phyloP scores from a whole-genome alignment of 1,284 basidiomycete genomes.

The Sanghuangporus weigelae region DNA sequence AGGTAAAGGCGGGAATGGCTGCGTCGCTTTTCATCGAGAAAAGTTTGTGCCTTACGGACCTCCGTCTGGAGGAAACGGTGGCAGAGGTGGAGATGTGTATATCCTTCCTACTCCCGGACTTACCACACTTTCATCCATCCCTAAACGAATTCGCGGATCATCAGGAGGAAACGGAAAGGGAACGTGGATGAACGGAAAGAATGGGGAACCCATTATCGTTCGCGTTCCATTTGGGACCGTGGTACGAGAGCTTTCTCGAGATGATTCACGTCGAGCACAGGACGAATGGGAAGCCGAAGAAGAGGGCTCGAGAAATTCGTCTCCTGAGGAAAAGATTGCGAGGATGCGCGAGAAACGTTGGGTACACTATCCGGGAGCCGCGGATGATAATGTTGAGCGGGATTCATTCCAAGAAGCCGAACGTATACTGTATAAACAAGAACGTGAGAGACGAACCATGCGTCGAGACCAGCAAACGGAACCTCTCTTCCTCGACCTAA shows the following conservation, averaged over 20 bases:
- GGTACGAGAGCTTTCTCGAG: constrained; percentile 65
- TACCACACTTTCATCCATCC: constrained; percentile 71
- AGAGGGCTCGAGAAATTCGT: constrained; percentile 49
- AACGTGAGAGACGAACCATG: constrained; percentile 50
- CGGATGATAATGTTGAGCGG: constrained; percentile 57
- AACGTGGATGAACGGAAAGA: constrained; percentile 78
- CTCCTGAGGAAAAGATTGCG: constrained; percentile 41
- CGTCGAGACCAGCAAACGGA: constrained; percentile 38
- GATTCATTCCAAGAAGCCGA: constrained; percentile 77
- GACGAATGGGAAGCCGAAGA: constrained; percentile 68
- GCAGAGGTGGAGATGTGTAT: constrained; percentile 82
- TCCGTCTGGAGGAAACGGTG: constrained; percentile 88
- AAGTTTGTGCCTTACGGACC: constrained; percentile 76
- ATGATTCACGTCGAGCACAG: constrained; percentile 54
- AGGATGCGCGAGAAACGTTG: constrained; percentile 66
- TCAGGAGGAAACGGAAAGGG: constrained; percentile 74
- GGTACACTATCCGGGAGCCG: constrained; percentile 73
- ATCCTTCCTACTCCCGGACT: constrained; percentile 71
- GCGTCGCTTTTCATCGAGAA: constrained; percentile 79
- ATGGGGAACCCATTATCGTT: constrained; percentile 68
- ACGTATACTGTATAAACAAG: constrained; percentile 52
- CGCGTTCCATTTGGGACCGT: constrained; percentile 87
- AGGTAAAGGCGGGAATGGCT: constrained; percentile 79
- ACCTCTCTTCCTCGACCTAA: constrained; percentile 57
- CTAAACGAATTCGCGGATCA: constrained; percentile 61